Evolutionary conservation across 2,329 filamentous ascomycete genomes (phyloP), one percentile per base, ranked within the genome.

Genomic region (Ophiostoma perfectum): DNA sequence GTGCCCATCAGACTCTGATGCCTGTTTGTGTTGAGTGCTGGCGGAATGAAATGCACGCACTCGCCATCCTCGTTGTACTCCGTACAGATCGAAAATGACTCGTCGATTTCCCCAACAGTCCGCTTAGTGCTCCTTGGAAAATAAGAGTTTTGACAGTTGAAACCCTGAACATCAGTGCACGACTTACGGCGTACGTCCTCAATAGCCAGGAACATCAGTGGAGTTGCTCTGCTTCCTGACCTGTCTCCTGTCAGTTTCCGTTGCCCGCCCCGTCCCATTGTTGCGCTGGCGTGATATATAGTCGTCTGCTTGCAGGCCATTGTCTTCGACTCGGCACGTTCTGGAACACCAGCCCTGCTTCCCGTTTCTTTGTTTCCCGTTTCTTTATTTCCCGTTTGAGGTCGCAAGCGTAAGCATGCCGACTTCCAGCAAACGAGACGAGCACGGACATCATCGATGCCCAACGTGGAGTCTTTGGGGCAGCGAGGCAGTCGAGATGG

Each of bases 21-120:
- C 27, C 27, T 27, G 27, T 27, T 27, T 27, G 27, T 27, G 27
- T 27, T 27, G 27, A 27, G 27, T 27, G 27, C 27, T 27, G 27
- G 27, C 27, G 27, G 27, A 27, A 27, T 27, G 27, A 27, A 27
- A 27, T 27, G 27, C 27, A 27, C 27, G 27, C 27, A 27, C 27
- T 27, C 27, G 27, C 27, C 49, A 55, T 55, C 18, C 49, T 55
- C n/a, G 39, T 58, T 67, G 68, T 27, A 27, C 27, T 27, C 27
- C 27, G 27, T 27, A 67, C 49, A 69, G 66, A 67, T 69, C 68
- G 41, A 64, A 69, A 66, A 58, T 67, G 68, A 69, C 68, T 69
- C 36, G 68, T 69, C 68, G 16, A 11, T 64, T 64, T 42, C 14
- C 11, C 27, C 27, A 27, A 27, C 7, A 8, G 7, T 18, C 3